Evolutionary conservation across 2,329 filamentous ascomycete genomes (phyloP), one percentile per base, ranked within the genome.

Genomic region (Paecilomyces niveus): DNA sequence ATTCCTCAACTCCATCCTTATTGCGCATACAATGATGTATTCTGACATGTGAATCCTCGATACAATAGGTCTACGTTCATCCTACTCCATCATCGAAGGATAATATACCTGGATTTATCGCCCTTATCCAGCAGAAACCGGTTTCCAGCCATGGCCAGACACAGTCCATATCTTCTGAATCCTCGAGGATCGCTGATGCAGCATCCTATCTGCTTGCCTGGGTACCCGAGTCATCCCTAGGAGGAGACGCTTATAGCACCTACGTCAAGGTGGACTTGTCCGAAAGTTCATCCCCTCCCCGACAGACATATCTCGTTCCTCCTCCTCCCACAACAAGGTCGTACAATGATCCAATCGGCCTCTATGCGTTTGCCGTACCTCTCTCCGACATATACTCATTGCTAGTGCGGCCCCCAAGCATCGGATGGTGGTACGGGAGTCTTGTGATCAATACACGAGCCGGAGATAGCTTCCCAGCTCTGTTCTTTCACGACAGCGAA

Each of bases 361-460:
- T 89, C 54, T 97, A 96, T 71, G 86, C 94, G 1, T 99, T 99
- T 70, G 92, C 93, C 1, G 83, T 99, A 5, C 94, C 94, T 1
- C 83, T 97, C 31, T 90, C 86, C 64, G 89, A 93, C 63, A 88
- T 99, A 61, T 99, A 95, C 75, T 96, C 90, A 29, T 81, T 99
- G 4, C 81, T 96, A 7, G 87, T 99, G 45, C 86, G 94, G 1
- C 93, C 93, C 3, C 95, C 94, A 4, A 97, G 91, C 71, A 77
- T 96, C 7, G 95, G 94, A 15, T 99, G 94, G 95, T 99, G 94
- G 94, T 97, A 95, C 72, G 94, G 94, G 33, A 96, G 92, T 62
- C 77, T 99, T 29, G 88, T 99, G 58, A 90, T 99, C 77, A 99
- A 99, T 72, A 91, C 90, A 1, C 82, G 89, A 11, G 86, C 89